Conservation (phyloP, 352 stramenopile genomes). For the Albugo candida region DNA sequence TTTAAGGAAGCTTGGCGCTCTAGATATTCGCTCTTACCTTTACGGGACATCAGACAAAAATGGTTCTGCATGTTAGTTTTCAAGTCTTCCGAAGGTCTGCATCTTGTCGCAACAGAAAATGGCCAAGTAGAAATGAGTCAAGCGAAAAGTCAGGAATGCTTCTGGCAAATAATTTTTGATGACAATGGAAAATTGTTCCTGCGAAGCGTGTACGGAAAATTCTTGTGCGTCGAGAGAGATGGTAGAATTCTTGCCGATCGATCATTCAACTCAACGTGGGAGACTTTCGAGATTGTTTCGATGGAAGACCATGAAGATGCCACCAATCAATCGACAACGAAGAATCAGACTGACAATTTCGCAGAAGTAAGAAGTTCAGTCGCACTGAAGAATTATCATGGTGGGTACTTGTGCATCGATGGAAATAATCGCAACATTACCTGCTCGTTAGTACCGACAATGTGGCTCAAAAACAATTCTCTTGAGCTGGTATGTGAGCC, state of each 20-base stretch:
- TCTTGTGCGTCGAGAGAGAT: constrained; percentile 61
- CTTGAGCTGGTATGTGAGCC: constrained; percentile 66
- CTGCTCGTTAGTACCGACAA: constrained; percentile 24
- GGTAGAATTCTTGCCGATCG: constrained; percentile 52
- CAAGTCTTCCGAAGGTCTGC: constrained; percentile 38
- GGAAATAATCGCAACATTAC: constrained; percentile 17
- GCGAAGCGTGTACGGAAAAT: constrained; percentile 61
- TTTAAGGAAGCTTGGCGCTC: too few relatives aligned
- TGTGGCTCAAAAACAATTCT: constrained; percentile 50
- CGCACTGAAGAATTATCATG: constrained; percentile 57
- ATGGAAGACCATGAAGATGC: constrained; percentile 11
- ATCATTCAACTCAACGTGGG: constrained; percentile 62
- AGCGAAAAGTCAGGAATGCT: constrained; percentile 14
- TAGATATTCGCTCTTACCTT: too few relatives aligned
- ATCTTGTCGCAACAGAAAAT: constrained; percentile 42
- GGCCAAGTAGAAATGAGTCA: constrained; percentile 25
- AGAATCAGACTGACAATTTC: constrained; percentile 4
- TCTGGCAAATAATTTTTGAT: constrained; percentile 62
- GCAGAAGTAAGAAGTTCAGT: constrained; percentile 12
- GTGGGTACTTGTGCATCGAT: constrained; percentile 58
- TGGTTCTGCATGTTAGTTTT: constrained; percentile 72
- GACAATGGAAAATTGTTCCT: constrained; percentile 37
- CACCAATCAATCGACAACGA: neutral
- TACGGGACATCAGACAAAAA: constrained; percentile 1
- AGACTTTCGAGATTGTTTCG: constrained; percentile 70